Evolutionary conservation across 2,329 filamentous ascomycete genomes (phyloP), one percentile per base, ranked within the genome.

Genomic region (Paecilomyces sp.): DNA sequence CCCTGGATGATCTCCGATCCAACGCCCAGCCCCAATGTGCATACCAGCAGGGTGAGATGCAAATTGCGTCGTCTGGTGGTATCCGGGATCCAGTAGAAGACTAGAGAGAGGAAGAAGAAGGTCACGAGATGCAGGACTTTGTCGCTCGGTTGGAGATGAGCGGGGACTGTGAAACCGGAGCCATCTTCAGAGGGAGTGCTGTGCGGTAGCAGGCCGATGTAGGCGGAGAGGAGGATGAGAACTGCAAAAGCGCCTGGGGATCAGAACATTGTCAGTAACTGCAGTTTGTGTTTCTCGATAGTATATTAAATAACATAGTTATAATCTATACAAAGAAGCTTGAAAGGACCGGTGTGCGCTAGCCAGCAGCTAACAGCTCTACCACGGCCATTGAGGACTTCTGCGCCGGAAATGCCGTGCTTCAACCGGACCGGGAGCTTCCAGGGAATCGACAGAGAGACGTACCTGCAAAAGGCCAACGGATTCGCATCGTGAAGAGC

Each of bases 31-130:
- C 79, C 77, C 51, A 88, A 76, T 5, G 92, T 95, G 78, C 91
- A 95, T 61, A 91, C 81, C 24, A 91, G 73, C 28, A 97, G 79
- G 13, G 92, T 96, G 64, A 96, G 79, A 75, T 99, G 89, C 55
- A 96, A 80, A 22, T 87, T 88, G 66, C 93, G 90, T 57, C 93
- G 88, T 63, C 94, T 90, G 63, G 87, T 89, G 57, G 92, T 95
- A 74, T 99, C 94, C 68, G 97, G 78, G 71, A 97, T 90, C 92
- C 94, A 99, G 85, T 99, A 99, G 82, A 97, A 97, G 66, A 84
- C 72, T 52, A 82, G 67, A 15, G 93, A 96, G 57, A 99, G 83
- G 65, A 91, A 72, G 81, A 97, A 96, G 80, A 99, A 97, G 68
- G 90, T 92, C 60, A 92, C 63, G 67, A 90, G 83, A 76, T 97